Percentiles rank a stretch among this genome's conserved stretches.
These are phyloP conservation scores for Phyllosticta paracitricarpa DNA, from an alignment of 2,329 filamentous ascomycete species.

Conservation along the genomic window DNA sequence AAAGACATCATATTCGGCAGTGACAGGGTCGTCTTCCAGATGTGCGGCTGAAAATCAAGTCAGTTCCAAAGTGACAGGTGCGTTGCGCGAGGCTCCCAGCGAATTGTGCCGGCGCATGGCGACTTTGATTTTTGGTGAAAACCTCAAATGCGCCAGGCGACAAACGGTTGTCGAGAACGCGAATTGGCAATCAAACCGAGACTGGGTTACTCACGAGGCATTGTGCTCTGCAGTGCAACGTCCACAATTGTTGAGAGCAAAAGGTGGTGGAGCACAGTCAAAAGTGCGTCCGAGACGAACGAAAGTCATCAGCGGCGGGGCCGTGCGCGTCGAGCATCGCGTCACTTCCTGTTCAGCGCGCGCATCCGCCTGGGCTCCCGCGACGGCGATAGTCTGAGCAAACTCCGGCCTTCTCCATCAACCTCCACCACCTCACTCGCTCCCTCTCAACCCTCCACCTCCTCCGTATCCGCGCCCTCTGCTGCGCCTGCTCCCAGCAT, in stretches of 20 bases:
- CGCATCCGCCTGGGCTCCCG: too few species aligned
- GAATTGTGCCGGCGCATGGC: too few species aligned
- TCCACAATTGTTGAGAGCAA: not conserved
- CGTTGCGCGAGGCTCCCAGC: too few species aligned
- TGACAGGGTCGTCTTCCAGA: conserved; percentile 34
- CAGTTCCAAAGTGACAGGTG: too few species aligned
- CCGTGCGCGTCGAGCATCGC: not conserved
- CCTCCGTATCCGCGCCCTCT: not conserved
- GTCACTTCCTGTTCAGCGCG: not conserved
- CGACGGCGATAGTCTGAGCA: conserved; percentile 3
- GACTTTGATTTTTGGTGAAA: not conserved
- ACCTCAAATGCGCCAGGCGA: not conserved
- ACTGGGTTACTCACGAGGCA: conserved; percentile 19
- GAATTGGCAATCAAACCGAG: not conserved
- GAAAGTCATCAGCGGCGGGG: not conserved
- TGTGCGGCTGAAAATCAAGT: not conserved
- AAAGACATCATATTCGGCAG: conserved; percentile 65
- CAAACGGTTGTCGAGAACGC: not conserved
- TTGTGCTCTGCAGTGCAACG: conserved; percentile 12
- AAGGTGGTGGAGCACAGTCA: not conserved
- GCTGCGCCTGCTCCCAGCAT: conserved; percentile 39
- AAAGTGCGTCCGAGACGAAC: not conserved
- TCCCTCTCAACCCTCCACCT: not conserved
- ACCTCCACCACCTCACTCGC: not conserved
- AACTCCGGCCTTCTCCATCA: conserved; percentile 3